Conservation (phyloP, 768 basidiomycete species). For the Trametes gibbosa region DNA sequence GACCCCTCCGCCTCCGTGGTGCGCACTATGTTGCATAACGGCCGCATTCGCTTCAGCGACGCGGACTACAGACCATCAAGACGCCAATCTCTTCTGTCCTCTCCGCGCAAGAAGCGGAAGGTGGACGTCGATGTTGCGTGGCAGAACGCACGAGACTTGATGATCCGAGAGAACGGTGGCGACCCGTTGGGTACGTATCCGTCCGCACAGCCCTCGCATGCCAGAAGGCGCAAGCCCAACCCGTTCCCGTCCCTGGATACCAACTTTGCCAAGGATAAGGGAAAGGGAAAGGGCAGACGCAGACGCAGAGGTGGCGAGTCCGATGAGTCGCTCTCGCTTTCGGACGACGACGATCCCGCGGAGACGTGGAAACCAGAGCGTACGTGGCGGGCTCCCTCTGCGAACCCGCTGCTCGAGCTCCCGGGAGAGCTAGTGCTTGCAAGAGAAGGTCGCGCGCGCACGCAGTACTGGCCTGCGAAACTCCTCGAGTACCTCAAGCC, state of each 20-base stretch:
- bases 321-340: not conserved
- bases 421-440: conserved; percentile 71
- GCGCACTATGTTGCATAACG: conserved; percentile 34
- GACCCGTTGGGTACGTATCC: conserved; percentile 38
- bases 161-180: conserved; percentile 49
- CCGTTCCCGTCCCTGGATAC: not conserved
- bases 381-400: conserved; percentile 41
- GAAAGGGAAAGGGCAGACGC: not conserved
- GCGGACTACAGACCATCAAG: conserved; percentile 30
- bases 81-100: conserved; percentile 22
- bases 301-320: not conserved
- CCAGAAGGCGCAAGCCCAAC: not conserved
- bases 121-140: conserved; percentile 39
- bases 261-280: not conserved
- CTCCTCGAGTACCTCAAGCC: conserved; percentile 52
- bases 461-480: conserved; percentile 65
- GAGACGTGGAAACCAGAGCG: not conserved
- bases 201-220: not conserved
- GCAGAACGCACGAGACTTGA: conserved; percentile 45
- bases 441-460: conserved; percentile 34
- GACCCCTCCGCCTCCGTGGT: conserved; percentile 41
- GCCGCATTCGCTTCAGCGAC: conserved; percentile 42
- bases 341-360: not conserved
- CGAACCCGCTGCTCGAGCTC: conserved; percentile 50
- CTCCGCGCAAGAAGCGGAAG: conserved; percentile 48